Evolutionary conservation across 2,329 filamentous ascomycete genomes (phyloP).

Genomic region (Aspergillus uvarum): DNA sequence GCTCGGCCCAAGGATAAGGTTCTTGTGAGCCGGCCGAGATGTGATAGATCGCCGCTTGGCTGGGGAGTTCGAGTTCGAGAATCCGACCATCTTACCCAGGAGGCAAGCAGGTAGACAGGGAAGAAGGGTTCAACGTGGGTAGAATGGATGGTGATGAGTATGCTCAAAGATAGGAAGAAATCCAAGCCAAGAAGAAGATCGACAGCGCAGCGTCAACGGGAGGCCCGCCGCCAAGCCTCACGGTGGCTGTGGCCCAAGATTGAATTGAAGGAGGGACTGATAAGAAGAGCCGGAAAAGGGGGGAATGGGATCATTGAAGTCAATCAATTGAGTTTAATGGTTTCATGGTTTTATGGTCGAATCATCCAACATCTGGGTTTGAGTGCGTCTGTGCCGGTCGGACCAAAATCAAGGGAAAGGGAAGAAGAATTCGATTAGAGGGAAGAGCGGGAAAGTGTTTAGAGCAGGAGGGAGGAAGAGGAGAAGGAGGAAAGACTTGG

Average conservation of each 20-base stretch:
- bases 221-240: constrained; percentile 36
- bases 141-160: too few species aligned
- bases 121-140: not conserved
- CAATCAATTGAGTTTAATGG: not conserved
- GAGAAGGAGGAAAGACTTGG: not conserved
- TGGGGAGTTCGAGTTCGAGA: not conserved
- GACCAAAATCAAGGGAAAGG: not conserved
- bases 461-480: not conserved
- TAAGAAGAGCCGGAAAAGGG: constrained; percentile 3
- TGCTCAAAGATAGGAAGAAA: not conserved
- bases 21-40: not conserved
- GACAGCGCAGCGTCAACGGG: constrained; percentile 28
- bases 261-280: constrained; percentile 2
- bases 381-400: not conserved
- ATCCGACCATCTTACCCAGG: not conserved
- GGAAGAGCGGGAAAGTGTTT: not conserved
- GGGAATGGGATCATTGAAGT: not conserved
- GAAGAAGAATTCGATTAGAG: not conserved
- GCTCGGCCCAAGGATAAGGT: not conserved
- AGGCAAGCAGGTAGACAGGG: not conserved
- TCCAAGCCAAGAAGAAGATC: constrained; percentile 31
- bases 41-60: not conserved
- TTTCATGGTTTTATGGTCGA: not conserved
- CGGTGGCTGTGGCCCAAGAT: constrained; percentile 23
- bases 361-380: not conserved